Base-by-base conservation (phyloP, 2,329 filamentous ascomycete genomes). In the Daldinia sp. region DNA sequence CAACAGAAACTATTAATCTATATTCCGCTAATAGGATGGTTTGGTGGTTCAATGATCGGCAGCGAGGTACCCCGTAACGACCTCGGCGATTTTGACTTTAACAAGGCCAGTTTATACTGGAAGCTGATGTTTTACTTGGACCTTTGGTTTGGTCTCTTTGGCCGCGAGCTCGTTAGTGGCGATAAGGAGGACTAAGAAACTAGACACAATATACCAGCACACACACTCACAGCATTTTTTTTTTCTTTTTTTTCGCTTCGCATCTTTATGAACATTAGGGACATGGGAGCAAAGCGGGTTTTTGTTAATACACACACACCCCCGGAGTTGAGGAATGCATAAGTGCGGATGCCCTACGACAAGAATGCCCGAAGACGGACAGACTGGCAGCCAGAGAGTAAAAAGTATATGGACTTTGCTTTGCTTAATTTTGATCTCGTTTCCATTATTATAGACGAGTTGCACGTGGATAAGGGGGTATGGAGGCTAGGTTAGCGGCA, bases 21-120 rank as follows among this genome's bases (percentile, higher is more conserved):
- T 55, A 85, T 93, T 37, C 90, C 90, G 2, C 82, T 93, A 63
- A 78, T 93, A 63, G 85, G 85, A 70, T 93, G 89, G 87, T 90
- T 93, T 73, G 88, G 87, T 45, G 88, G 80, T 67, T 87, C 80
- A 70, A 87, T 94, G 76, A 93, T 94, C 71, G 91, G 91, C 4
- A 88, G 87, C 72, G 85, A 90, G 73, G 87, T 94, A 35, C 92
- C 92, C 6, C 83, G 90, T 39, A 89, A 84, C 54, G 90, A 93
- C 54, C 81, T 84, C 41, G 92, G 91, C 59, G 87, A 87, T 39
- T 94, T 97, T 70, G 94, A 97, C 76, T 91, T 88, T 81, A 85
- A 86, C 39, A 79, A 79, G 45, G 87, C 87, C 9, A 89, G 86
- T 63, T 76, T 90, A 63, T 90, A 90, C 77, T 90, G 87, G 87